phyloP scores from a whole-genome alignment of 192 early-diverging fungal genomes.

The Coemansia sp. region DNA sequence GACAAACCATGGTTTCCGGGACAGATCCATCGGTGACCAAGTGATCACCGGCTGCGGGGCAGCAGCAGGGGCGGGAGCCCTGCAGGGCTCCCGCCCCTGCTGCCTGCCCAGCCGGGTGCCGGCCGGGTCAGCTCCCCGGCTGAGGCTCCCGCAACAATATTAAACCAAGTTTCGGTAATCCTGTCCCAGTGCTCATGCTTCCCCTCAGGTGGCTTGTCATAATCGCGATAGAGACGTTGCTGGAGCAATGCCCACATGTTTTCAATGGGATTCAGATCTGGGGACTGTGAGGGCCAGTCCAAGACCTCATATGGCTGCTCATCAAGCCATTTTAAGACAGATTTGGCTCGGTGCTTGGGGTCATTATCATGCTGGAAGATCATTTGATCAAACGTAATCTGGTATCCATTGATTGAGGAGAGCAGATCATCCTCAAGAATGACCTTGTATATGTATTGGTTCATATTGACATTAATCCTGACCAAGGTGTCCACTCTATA shows the following conservation, averaged over 20 bases:
- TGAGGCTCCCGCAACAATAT: too few species aligned
- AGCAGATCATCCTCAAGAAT: not conserved
- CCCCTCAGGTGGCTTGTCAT: not conserved
- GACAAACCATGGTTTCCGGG: too few species aligned
- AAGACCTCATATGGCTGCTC: not conserved
- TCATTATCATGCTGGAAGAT: conserved; percentile 4
- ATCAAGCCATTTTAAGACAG: not conserved
- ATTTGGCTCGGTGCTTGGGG: not conserved
- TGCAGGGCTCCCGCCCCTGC: too few species aligned
- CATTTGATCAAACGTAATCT: not conserved
- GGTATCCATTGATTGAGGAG: not conserved
- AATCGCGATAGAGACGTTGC: not conserved
- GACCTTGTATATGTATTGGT: not conserved
- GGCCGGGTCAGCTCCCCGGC: too few species aligned
- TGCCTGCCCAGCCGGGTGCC: too few species aligned
- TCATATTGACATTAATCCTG: not conserved
- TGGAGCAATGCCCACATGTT: not conserved
- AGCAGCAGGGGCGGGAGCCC: too few species aligned
- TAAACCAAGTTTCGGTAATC: too few species aligned
- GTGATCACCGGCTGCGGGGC: too few species aligned
- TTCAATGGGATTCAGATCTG: not conserved
- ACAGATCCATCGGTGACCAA: too few species aligned
- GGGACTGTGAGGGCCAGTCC: not conserved
- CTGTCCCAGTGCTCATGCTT: too few species aligned
- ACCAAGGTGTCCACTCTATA: not conserved